Evolutionary conservation across 73 alveolate genomes (phyloP).

Genomic region (Symbiodinium natans): DNA sequence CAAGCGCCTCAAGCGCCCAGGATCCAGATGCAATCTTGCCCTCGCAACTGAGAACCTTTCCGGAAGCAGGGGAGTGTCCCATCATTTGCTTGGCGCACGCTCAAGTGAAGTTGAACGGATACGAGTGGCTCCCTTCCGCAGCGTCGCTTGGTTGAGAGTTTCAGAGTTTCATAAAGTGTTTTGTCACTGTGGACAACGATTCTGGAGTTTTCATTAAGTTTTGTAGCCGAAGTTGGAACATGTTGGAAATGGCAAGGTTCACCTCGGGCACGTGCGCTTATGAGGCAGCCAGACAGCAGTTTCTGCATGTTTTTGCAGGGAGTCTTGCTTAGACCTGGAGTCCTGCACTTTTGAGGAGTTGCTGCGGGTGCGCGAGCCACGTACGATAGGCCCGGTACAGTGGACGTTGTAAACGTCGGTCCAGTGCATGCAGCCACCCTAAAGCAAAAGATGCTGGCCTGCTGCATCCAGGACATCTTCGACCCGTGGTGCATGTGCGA

Average conservation of each 20-base stretch:
- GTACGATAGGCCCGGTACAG: background rate
- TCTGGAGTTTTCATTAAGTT: background rate
- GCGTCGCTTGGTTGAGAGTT: background rate
- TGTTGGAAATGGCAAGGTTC: background rate
- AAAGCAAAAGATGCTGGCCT: background rate
- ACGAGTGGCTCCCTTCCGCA: slow-evolving; percentile 11
- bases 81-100: background rate
- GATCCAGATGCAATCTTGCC: background rate
- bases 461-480: background rate
- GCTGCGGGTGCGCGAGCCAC: background rate
- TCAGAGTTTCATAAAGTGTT: background rate
- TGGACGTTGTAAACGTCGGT: too few relatives aligned
- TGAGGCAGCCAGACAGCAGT: too few relatives aligned
- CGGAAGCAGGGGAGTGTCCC: background rate
- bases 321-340: too few relatives aligned
- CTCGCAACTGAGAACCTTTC: background rate
- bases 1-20: background rate
- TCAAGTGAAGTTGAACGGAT: background rate
- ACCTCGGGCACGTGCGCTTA: too few relatives aligned
- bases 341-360: background rate
- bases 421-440: too few relatives aligned
- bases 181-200: too few relatives aligned
- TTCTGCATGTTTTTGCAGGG: too few relatives aligned
- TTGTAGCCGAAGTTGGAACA: background rate
- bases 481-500: background rate